phyloP scores from a whole-genome alignment of 495 filamentous ascomycete genomes.

The Apodospora peruviana region DNA sequence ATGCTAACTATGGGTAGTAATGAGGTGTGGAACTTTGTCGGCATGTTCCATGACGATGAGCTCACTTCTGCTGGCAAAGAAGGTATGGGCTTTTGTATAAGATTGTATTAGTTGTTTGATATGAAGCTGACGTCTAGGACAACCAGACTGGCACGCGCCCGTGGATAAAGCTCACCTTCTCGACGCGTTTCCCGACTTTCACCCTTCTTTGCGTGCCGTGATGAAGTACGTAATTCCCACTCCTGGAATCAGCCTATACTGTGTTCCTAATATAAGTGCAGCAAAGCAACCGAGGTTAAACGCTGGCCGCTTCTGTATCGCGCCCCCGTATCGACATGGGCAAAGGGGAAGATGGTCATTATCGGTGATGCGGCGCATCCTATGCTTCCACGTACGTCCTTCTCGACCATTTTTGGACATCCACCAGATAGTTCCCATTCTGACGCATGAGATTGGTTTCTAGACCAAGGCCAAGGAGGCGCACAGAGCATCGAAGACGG shows the following conservation, averaged over 20 bases:
- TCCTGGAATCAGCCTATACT: not conserved
- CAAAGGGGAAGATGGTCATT: conserved; percentile 33
- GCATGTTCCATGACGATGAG: conserved; percentile 31
- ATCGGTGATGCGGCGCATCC: conserved; percentile 49
- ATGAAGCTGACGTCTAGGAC: not conserved
- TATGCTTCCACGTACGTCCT: conserved; percentile 37
- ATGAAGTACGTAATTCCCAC: conserved; percentile 12
- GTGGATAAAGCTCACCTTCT: conserved; percentile 24
- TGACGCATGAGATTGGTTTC: not conserved
- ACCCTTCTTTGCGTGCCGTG: conserved; percentile 17
- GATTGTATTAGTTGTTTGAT: not conserved
- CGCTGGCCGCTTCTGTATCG: conserved; percentile 40
- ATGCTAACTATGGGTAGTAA: conserved; percentile 27
- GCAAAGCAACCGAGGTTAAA: conserved; percentile 36
- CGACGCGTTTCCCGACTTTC: conserved; percentile 16
- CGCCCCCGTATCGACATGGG: conserved; percentile 28
- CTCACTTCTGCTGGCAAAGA: conserved; percentile 13
- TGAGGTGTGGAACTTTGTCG: conserved; percentile 39
- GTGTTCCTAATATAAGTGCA: not conserved
- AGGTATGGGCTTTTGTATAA: conserved; percentile 3
- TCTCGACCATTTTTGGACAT: not conserved
- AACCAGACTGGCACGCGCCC: conserved; percentile 23
- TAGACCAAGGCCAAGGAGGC: conserved; percentile 42
- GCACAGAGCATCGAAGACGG: conserved; percentile 45
- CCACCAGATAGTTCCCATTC: not conserved